A percentile compares a stretch with the other conserved stretches of the same genome.
Evolutionary conservation across 2,329 filamentous ascomycete genomes (phyloP).

Genomic region (Cordyceps javanica): DNA sequence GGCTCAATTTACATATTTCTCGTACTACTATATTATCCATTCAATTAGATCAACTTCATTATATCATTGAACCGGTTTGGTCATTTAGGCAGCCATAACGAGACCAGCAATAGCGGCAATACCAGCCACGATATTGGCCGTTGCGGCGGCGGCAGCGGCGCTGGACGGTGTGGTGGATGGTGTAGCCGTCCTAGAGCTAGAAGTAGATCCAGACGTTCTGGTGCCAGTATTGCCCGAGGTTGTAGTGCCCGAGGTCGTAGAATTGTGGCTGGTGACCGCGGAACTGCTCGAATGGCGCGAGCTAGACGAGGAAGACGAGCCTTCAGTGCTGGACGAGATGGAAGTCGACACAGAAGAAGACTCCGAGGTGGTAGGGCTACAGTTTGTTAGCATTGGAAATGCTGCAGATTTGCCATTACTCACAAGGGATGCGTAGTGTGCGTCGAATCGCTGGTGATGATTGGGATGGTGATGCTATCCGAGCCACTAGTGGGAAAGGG

Average conservation of each 20-base stretch:
- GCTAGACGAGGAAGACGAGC: not conserved
- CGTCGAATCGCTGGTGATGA: not conserved
- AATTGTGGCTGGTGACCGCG: not conserved
- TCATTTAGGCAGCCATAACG: not conserved
- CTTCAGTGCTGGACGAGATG: not conserved
- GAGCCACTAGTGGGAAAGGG: not conserved
- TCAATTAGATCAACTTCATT: not conserved
- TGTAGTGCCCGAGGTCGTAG: not conserved
- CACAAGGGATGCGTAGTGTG: not conserved
- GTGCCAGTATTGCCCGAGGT: not conserved
- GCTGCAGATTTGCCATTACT: not conserved
- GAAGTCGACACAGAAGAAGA: not conserved
- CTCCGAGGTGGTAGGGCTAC: not conserved
- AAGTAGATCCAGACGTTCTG: not conserved
- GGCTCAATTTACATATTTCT: not conserved
- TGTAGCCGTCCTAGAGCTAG: not conserved
- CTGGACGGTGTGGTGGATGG: not conserved
- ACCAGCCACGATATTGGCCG: conserved; percentile 7
- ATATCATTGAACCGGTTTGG: not conserved
- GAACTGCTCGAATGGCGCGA: not conserved
- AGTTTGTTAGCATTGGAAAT: not conserved
- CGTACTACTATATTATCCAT: not conserved
- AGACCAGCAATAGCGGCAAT: conserved; percentile 9
- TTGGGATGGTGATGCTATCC: not conserved
- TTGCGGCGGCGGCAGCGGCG: conserved; percentile 2